Conservation (phyloP, 768 basidiomycete species). For the Amyloporia xantha region DNA sequence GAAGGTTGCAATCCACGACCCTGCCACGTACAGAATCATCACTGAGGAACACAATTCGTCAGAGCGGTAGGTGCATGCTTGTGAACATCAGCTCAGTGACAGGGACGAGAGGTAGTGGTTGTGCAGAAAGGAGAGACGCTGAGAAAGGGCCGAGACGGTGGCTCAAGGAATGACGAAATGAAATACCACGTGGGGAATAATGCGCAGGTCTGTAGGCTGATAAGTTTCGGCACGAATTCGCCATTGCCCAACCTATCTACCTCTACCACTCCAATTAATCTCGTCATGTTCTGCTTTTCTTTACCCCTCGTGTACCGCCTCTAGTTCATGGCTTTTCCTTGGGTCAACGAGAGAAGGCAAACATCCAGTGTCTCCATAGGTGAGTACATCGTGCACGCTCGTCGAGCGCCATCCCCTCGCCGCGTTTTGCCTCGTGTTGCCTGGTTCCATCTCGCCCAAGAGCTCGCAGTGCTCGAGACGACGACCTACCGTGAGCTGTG, state of each 20-base stretch:
- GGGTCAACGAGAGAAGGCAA: slow-evolving; percentile 1
- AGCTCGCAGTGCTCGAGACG: too few relatives aligned
- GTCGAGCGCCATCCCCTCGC: background rate
- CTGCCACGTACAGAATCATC: too few relatives aligned
- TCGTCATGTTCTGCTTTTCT: slow-evolving; percentile 3
- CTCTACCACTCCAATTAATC: background rate
- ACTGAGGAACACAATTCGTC: too few relatives aligned
- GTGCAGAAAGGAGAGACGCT: background rate
- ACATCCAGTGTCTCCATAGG: slow-evolving; percentile 3
- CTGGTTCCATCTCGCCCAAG: background rate
- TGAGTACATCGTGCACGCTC: background rate
- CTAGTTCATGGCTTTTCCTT: slow-evolving; percentile 5
- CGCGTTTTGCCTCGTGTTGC: slow-evolving; percentile 6
- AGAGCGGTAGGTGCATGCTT: too few relatives aligned
- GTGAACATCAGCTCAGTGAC: too few relatives aligned
- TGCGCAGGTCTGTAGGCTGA: too few relatives aligned
- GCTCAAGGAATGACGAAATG: background rate
- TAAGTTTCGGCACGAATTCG: background rate
- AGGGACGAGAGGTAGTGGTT: background rate
- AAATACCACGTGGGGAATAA: too few relatives aligned
- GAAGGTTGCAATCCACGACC: too few relatives aligned
- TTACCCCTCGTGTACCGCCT: slow-evolving; percentile 3
- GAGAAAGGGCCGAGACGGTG: background rate
- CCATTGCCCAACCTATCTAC: background rate
- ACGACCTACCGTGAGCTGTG: too few relatives aligned